Base-by-base conservation (phyloP, 2,329 filamentous ascomycete species). In the Alternaria panax region DNA sequence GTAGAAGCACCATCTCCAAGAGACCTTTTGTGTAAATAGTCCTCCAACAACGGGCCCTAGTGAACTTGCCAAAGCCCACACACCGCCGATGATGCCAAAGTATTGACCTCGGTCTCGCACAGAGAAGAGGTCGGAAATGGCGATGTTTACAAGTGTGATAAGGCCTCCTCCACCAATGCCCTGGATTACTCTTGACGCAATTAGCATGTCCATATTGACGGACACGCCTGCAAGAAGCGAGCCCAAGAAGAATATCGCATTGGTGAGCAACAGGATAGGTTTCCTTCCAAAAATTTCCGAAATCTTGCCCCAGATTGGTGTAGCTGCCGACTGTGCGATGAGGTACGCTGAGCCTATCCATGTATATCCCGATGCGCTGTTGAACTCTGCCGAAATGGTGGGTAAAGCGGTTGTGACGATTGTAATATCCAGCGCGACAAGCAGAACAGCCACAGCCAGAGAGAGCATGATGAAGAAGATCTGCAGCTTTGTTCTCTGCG, bases 201-300 rank as follows among this genome's bases (percentile, higher is more conserved):
- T 84, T 34, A 90, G 80, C 85, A 90, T 88, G 27, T 83, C 80
- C 66, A 90, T 85, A 62, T 82, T 87, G 55, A 81, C 80, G 7
- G 86, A 80, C 25, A 88, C 68, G 2, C 82, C 88, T 38, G 86
- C 86, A n/a, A 90, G 79, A 53, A 89, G 75, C 32, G 85, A 88
- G 24, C 86, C 87, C 16, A 87, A 74, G 54, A 90, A 83, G 78
- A 90, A 91, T 24, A 88, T 77, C 18, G 83, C 76, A 59, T 88
- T 88, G 18, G 87, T 87, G 3, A 84, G 66, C 14, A 90, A 77
- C 28, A 90, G 78, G 48, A 88, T 82, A 12, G 84, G 84, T 67
- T 90, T 91, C 40, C 88, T 81, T 2, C 88, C 88, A 77, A 86
- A 90, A 58, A 90, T 90, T 78, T 90, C 88, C 43, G 85, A 87